phyloP scores from a whole-genome alignment of 2,329 filamentous ascomycete genomes.

The Diaporthe citrichinensis region DNA sequence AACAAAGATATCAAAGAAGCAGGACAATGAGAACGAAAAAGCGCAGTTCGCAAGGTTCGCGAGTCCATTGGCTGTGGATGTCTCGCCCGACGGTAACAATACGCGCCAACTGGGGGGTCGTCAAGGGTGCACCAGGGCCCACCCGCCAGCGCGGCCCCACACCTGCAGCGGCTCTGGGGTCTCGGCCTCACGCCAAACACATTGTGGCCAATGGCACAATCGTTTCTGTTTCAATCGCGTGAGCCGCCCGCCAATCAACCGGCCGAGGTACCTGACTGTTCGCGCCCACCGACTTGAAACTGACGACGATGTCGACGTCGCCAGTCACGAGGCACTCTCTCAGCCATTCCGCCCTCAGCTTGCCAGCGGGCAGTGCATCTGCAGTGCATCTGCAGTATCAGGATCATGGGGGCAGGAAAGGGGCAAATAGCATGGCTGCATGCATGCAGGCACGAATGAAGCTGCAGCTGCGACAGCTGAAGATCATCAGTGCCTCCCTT shows the following conservation, averaged over 20 bases:
- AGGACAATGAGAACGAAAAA: conserved; percentile 6
- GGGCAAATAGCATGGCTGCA: not conserved
- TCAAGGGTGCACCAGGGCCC: not conserved
- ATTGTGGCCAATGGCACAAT: conserved; percentile 34
- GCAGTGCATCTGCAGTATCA: not conserved
- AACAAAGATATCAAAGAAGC: conserved; percentile 27
- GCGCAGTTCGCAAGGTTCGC: not conserved
- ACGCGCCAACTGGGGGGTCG: conserved; percentile 25
- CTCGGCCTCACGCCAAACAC: conserved; percentile 14
- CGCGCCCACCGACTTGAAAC: conserved; percentile 19
- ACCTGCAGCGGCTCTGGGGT: conserved; percentile 17
- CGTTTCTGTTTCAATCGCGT: conserved; percentile 10
- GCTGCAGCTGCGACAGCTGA: not conserved
- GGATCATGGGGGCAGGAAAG: not conserved
- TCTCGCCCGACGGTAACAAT: conserved; percentile 7
- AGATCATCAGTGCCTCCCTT: not conserved
- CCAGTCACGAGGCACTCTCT: not conserved
- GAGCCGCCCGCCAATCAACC: conserved; percentile 27
- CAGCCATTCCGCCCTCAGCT: not conserved
- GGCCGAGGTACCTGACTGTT: not conserved
- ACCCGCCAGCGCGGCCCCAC: not conserved
- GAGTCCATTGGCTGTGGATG: conserved; percentile 25
- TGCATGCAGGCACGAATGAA: not conserved
- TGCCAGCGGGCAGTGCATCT: conserved; percentile 7
- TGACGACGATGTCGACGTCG: conserved; percentile 1